These are phyloP conservation scores for Wickerhamomyces alni DNA, from an alignment of 805 yeast species.

Conservation along the genomic window DNA sequence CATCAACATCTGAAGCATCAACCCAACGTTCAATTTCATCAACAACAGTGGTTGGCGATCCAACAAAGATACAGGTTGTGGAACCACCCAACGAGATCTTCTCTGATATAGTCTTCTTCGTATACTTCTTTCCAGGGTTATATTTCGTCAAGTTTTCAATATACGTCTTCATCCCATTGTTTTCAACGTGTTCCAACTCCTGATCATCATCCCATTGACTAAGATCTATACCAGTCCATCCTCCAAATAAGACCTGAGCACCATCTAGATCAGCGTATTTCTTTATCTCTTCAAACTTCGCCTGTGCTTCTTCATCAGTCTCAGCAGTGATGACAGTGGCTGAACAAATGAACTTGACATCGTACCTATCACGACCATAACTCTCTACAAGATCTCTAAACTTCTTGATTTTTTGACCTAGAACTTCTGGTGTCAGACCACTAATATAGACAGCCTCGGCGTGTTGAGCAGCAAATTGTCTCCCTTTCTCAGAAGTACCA, in stretches of 20 bases:
- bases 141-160: background rate
- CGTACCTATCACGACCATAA: background rate
- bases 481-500: background rate
- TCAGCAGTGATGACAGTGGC: background rate
- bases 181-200: background rate
- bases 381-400: background rate
- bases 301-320: background rate
- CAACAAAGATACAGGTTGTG: background rate
- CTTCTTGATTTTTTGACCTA: background rate
- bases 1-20: background rate
- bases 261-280: background rate
- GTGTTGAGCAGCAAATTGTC: background rate
- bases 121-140: background rate
- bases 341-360: background rate
- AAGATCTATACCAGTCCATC: background rate
- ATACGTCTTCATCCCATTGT: background rate
- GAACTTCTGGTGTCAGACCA: background rate
- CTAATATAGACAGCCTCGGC: background rate
- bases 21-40: background rate
- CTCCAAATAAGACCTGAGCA: background rate
- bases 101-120: background rate
- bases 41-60: background rate
- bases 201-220: slow-evolving; percentile 1
- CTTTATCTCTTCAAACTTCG: background rate
- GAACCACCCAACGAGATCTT: background rate